Base-by-base conservation (phyloP, 2,329 filamentous ascomycete genomes). In the Colletotrichum endophyticum region DNA sequence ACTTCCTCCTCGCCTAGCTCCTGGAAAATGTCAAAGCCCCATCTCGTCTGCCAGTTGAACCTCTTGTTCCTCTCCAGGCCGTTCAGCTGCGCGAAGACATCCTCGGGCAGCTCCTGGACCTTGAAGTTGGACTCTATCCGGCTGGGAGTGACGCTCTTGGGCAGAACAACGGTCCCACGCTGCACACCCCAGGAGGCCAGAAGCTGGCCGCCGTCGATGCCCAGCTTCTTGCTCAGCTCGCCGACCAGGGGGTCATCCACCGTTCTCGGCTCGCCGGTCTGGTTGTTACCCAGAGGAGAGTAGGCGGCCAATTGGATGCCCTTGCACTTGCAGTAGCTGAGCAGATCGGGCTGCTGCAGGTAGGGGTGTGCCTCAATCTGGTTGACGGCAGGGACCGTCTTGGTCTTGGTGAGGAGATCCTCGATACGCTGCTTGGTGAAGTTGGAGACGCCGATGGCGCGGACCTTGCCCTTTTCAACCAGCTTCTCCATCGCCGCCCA, bases 301-400 rank as follows among this genome's bases (percentile, higher is more conserved):
- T 94, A 94, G 6, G 92, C 92, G 80, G 91, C 89, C 63, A 94
- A 83, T 76, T 91, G 86, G 77, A 94, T 93, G 76, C 87, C 87
- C 82, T 93, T 90, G 78, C 87, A 82, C 70, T 89, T 84, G 84
- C 89, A 92, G 83, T 89, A 92, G 16, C 88, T 85, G 9, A 93
- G 83, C 32, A 95, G 84, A 22, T 89, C 86, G 3, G 85, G 85
- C 81, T 91, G 93, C 81, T 94, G 93, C 13, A 94, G 87, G 80
- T 93, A 93, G 3, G 93, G 92, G 82, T 94, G 92, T 68, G 91
- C 91, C 82, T 94, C 93, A 78, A 94, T 91, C 84, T 94, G 93
- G 84, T 94, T 94, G 79, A 90, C 89, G 3, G 91, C 91, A 2
- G 93, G 93, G 2, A 87, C 84, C 13, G 92, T 86, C 53, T 85